phyloP scores from a whole-genome alignment of 2,329 filamentous ascomycete genomes.

The Aspergillus arachidicola region DNA sequence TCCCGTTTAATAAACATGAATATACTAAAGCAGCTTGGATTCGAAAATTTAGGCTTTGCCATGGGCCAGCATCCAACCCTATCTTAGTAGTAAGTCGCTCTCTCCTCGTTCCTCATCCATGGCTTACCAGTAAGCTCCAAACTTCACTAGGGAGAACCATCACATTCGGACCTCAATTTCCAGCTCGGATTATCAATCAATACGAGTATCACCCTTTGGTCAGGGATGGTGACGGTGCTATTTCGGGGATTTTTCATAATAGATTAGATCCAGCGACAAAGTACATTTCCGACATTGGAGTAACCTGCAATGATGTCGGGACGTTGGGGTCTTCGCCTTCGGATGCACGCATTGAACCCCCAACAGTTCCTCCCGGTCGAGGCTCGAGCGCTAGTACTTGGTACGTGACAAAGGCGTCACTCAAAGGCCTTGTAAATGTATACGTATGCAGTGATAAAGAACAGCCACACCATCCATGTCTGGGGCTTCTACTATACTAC shows the following conservation, averaged over 20 bases:
- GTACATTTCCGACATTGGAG: constrained; percentile 12
- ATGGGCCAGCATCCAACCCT: not conserved
- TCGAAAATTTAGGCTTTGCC: constrained; percentile 3
- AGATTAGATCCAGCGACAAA: constrained; percentile 7
- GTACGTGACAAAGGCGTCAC: constrained; percentile 18
- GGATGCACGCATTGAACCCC: constrained; percentile 4
- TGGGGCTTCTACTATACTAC: constrained; percentile 18
- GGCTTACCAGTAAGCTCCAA: constrained; percentile 15
- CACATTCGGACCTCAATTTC: constrained; percentile 16
- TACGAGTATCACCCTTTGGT: constrained; percentile 14
- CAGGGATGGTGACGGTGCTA: constrained; percentile 10
- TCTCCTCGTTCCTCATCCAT: not conserved
- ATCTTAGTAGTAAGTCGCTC: constrained; percentile 13
- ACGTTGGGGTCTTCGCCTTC: not conserved
- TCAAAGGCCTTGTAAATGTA: constrained; percentile 15
- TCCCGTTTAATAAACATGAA: constrained; percentile 16
- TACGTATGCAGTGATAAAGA: constrained; percentile 15
- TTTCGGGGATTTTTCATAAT: constrained; percentile 21
- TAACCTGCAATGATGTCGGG: constrained; percentile 13
- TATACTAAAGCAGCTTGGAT: constrained; percentile 15
- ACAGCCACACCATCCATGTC: constrained; percentile 12
- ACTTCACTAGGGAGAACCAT: constrained; percentile 18
- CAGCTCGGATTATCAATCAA: not conserved
- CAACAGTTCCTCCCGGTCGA: constrained; percentile 3
- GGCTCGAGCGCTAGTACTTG: constrained; percentile 2